Conservation (phyloP, 2,329 filamentous ascomycete species). For the Periglandula ipomoeae region DNA sequence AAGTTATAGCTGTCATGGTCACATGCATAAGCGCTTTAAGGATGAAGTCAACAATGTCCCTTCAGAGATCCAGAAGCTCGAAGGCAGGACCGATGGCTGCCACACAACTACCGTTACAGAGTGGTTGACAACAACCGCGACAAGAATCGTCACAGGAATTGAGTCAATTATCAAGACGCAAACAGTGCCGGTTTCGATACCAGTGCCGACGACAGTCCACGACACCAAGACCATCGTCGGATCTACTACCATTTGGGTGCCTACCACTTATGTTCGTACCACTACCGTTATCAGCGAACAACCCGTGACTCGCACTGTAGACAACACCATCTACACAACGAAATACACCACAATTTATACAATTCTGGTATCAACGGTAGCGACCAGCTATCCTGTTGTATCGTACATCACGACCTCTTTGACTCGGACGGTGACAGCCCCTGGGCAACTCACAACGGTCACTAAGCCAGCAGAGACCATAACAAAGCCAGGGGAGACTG, state of each 20-base stretch:
- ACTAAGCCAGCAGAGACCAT: slow-evolving; percentile 6
- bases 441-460: slow-evolving; percentile 8
- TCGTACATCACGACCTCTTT: slow-evolving; percentile 7
- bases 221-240: slow-evolving; percentile 6
- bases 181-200: slow-evolving; percentile 7
- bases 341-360: slow-evolving; percentile 8
- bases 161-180: slow-evolving; percentile 8
- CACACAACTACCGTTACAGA: slow-evolving; percentile 13
- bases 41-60: not conserved
- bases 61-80: not conserved
- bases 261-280: slow-evolving; percentile 10
- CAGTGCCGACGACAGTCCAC: slow-evolving; percentile 8
- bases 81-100: slow-evolving; percentile 6
- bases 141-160: slow-evolving; percentile 8
- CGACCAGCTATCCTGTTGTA: slow-evolving; percentile 11
- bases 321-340: slow-evolving; percentile 9
- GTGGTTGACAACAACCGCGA: slow-evolving; percentile 14
- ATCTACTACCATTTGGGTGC: slow-evolving; percentile 10
- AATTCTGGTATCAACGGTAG: slow-evolving; percentile 9
- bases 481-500: slow-evolving; percentile 1
- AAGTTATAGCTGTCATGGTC: slow-evolving; percentile 1
- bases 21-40: not conserved
- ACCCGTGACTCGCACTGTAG: slow-evolving; percentile 11
- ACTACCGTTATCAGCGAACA: slow-evolving; percentile 8
- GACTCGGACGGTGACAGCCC: slow-evolving; percentile 7